Base-by-base conservation (phyloP, 345 rosid genomes). In the Rubroshorea leprosula region DNA sequence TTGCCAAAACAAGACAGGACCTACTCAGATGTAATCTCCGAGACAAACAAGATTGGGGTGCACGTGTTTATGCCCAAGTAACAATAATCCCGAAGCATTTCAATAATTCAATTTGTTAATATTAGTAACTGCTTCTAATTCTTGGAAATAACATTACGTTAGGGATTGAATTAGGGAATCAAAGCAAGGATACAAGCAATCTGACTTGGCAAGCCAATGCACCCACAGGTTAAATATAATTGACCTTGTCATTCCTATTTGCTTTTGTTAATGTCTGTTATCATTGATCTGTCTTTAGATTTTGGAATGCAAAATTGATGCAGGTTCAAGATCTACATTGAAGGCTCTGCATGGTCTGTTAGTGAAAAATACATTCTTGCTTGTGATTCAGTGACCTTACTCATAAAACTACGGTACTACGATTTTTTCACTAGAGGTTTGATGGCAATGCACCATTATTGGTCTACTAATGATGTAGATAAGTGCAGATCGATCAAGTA, bases 301-400 rank as follows among this genome's bases (percentile, higher is more conserved):
- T 14, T 23, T 14, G 2, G 0, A 31, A 43, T 54, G 47, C 31
- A 0, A n/a, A 16, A 45, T 61, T 55, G 24, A 27, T 62, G 23
- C 66, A 89, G 96, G 68, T 89, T 80, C 44, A 89, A 89, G 78
- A 89, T 89, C 54, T 86, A 86, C 46, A 78, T 89, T 10, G 96
- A 89, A 75, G 94, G 96, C 15, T 77, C 85, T 2, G 94, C 89
- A 0, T 89, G 94, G 96, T 89, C 96, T 0, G 94, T 89, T 5
- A 86, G 94, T 25, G 85, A 89, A 63, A 89, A 89, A 67, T 89
- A 89, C 73, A 89, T 86, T 55, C 74, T 89, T 50, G 87, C 96
- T 6, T 89, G 96, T 54, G 85, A 89, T 68, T 89, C 96, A 7
- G 71, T 80, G 14, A 69, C 94, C 11, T 70, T 89, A 5, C 24